Evolutionary conservation across 2,329 filamentous ascomycete species (phyloP).

Genomic region (Cercospora janseana): DNA sequence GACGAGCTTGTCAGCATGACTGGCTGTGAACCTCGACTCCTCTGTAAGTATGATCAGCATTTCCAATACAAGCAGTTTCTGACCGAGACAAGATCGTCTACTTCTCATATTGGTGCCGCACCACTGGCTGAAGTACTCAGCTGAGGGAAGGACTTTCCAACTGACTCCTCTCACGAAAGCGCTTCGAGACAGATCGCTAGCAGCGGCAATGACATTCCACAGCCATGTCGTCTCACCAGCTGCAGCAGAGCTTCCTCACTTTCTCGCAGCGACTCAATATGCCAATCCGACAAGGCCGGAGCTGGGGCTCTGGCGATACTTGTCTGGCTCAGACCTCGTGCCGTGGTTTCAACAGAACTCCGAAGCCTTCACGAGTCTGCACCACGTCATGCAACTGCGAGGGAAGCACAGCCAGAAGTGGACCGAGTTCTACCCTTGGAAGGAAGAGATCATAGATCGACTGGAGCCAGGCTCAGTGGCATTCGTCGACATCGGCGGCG

Average conservation of each 20-base stretch:
- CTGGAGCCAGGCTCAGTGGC: neutral
- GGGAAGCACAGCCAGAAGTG: constrained; percentile 10
- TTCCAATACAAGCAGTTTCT: neutral
- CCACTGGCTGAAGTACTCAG: constrained; percentile 7
- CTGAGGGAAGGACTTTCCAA: neutral
- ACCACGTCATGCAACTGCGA: constrained; percentile 13
- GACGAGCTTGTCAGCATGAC: constrained; percentile 4
- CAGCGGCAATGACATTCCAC: constrained; percentile 10
- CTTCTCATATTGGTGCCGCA: constrained; percentile 9
- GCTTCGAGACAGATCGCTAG: constrained; percentile 1
- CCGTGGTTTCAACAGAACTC: constrained; percentile 13
- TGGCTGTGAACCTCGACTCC: neutral
- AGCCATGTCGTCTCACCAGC: constrained; percentile 4
- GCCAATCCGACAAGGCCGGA: constrained; percentile 4
- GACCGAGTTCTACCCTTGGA: constrained; percentile 14
- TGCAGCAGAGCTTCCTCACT: neutral
- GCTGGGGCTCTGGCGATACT: constrained; percentile 1
- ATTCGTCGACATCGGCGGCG: constrained; percentile 15
- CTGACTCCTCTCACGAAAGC: constrained; percentile 7
- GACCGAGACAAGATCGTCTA: neutral
- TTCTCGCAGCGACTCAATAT: constrained; percentile 7
- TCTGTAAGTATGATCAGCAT: neutral
- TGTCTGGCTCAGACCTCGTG: constrained; percentile 4
- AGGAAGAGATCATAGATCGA: constrained; percentile 2
- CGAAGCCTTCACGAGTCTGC: constrained; percentile 7